A percentile compares a stretch with the other conserved stretches of the same genome.
phyloP scores from a whole-genome alignment of 2,329 filamentous ascomycete species.

The Phialocephala sp. region DNA sequence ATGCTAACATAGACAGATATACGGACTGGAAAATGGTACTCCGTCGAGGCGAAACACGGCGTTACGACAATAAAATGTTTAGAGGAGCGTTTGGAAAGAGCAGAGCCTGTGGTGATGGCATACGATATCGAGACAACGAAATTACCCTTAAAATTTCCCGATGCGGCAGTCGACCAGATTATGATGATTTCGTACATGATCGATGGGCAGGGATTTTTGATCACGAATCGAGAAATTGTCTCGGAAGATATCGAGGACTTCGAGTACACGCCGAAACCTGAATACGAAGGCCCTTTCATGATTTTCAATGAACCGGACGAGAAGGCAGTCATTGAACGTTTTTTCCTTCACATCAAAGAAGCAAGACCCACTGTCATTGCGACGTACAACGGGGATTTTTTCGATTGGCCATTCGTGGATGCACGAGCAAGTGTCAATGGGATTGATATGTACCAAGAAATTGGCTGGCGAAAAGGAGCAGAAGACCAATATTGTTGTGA shows the following conservation, averaged over 20 bases:
- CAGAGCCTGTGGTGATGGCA: constrained; percentile 98
- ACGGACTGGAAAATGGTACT: constrained; percentile 96
- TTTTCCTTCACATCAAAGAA: constrained; percentile 95
- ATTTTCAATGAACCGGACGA: constrained; percentile 99
- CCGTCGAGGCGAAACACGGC: constrained; percentile 91
- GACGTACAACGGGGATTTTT: constrained; percentile 99
- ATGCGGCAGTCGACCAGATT: constrained; percentile 91
- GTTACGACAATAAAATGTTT: constrained; percentile 82
- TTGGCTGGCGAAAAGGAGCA: constrained; percentile 92
- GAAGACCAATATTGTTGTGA: constrained; percentile 97
- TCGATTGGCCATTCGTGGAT: constrained; percentile 99
- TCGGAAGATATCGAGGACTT: constrained; percentile 98
- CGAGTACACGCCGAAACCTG: constrained; percentile 96
- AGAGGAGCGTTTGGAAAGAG: constrained; percentile 85
- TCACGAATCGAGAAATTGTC: constrained; percentile 97
- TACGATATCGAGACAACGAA: constrained; percentile 99
- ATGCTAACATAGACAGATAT: constrained; percentile 67
- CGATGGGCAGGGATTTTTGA: constrained; percentile 95
- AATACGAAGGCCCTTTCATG: constrained; percentile 94
- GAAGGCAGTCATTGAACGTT: constrained; percentile 83
- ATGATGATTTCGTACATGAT: constrained; percentile 99
- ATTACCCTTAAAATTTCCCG: constrained; percentile 93
- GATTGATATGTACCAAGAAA: constrained; percentile 99
- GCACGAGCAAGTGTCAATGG: constrained; percentile 89
- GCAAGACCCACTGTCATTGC: constrained; percentile 94